Evolutionary conservation across 2,329 filamentous ascomycete genomes (phyloP).

Genomic region (Claviceps digitariae): DNA sequence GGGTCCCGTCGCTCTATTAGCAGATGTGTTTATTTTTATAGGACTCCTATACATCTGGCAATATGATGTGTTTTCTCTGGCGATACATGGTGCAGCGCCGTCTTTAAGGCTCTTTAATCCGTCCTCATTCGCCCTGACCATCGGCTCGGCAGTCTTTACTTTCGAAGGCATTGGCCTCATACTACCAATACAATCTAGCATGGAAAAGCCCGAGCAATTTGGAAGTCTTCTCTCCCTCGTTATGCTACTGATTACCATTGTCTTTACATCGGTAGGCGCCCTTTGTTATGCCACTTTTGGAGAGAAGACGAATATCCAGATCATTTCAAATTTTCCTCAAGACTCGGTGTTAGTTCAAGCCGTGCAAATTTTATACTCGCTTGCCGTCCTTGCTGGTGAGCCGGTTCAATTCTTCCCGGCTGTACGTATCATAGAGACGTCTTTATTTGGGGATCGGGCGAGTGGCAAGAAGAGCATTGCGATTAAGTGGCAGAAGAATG

Average conservation of each 20-base stretch:
- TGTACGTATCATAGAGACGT: slow-evolving; percentile 55
- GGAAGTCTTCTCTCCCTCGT: slow-evolving; percentile 50
- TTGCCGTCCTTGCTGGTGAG: slow-evolving; percentile 59
- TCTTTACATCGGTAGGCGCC: slow-evolving; percentile 59
- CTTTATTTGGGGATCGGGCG: slow-evolving; percentile 51
- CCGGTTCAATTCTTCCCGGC: slow-evolving; percentile 66
- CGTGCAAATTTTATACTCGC: slow-evolving; percentile 60
- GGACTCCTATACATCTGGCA: slow-evolving; percentile 62
- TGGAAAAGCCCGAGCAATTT: slow-evolving; percentile 57
- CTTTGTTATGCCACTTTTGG: slow-evolving; percentile 66
- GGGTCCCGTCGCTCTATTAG: slow-evolving; percentile 52
- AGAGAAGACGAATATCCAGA: slow-evolving; percentile 52
- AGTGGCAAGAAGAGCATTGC: slow-evolving; percentile 47
- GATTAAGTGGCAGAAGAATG: slow-evolving; percentile 70
- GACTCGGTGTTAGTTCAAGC: slow-evolving; percentile 58
- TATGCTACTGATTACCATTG: slow-evolving; percentile 59
- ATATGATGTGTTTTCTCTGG: slow-evolving; percentile 48
- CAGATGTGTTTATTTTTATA: slow-evolving; percentile 58
- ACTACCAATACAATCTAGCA: slow-evolving; percentile 61
- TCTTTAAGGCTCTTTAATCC: slow-evolving; percentile 60
- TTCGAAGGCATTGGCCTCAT: slow-evolving; percentile 70
- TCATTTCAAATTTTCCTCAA: slow-evolving; percentile 66
- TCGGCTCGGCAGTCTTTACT: slow-evolving; percentile 64
- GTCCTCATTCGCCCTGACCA: slow-evolving; percentile 52
- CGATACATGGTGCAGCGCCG: slow-evolving; percentile 39